Conservation (phyloP, 192 early-diverging fungal species). For the Coemansia sp. region DNA sequence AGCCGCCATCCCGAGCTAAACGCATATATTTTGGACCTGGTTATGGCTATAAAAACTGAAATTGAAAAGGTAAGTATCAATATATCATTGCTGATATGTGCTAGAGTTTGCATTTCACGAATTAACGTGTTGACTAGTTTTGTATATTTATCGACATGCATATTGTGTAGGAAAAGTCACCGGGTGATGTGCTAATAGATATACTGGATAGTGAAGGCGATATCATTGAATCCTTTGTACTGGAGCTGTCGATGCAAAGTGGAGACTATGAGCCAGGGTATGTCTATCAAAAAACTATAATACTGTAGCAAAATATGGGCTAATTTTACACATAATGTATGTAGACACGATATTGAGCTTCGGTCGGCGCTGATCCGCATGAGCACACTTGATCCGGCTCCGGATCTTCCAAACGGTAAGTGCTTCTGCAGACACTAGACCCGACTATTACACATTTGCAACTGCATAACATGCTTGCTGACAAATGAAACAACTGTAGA, state of each 20-base stretch:
- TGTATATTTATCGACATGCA: not conserved
- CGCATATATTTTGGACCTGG: constrained; percentile 46
- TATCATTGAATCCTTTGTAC: constrained; percentile 34
- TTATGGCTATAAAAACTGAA: constrained; percentile 41
- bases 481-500: constrained; percentile 11
- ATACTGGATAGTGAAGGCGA: constrained; percentile 26
- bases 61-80: constrained; percentile 36
- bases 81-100: no score
- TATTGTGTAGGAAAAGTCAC: constrained; percentile 11
- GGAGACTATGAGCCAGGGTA: constrained; percentile 24
- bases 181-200: constrained; percentile 37
- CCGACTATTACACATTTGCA: no score
- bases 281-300: not conserved
- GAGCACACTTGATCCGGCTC: constrained; percentile 28
- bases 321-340: not conserved
- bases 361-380: constrained; percentile 38
- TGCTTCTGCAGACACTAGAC: not conserved
- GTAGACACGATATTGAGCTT: constrained; percentile 32
- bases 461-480: not conserved
- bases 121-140: not conserved
- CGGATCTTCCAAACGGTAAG: constrained; percentile 1
- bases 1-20: constrained; percentile 56
- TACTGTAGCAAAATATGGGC: not conserved
- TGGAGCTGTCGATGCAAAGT: constrained; percentile 24
- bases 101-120: no score